These are phyloP conservation scores for Earliella scabrosa DNA, from an alignment of 1,284 basidiomycete species.

Conservation along the genomic window DNA sequence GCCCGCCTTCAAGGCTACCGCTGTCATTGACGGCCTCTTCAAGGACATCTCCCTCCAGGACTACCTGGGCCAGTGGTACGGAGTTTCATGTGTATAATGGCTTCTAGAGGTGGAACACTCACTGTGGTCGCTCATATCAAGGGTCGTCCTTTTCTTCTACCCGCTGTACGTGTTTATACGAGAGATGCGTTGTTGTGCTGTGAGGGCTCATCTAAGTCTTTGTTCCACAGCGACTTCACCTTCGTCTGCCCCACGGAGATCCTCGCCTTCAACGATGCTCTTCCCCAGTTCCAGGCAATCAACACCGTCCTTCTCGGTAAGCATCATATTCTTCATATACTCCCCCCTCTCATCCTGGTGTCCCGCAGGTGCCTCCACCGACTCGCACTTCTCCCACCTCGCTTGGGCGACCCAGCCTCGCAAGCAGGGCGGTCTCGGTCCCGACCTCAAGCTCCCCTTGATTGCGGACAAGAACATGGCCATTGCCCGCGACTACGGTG, in stretches of 20 bases:
- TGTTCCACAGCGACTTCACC: slow-evolving; percentile 65
- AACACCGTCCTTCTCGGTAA: slow-evolving; percentile 79
- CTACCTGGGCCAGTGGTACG: slow-evolving; percentile 83
- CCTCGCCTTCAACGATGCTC: slow-evolving; percentile 88
- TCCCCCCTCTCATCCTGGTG: background rate
- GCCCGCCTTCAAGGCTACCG: slow-evolving; percentile 75
- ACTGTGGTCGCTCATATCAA: too few relatives aligned
- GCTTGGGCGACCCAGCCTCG: slow-evolving; percentile 84
- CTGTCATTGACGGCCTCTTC: slow-evolving; percentile 79
- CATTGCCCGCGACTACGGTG: slow-evolving; percentile 80
- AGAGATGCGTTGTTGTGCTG: background rate
- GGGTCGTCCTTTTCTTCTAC: slow-evolving; percentile 56
- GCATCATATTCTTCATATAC: slow-evolving; percentile 18
- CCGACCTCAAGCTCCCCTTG: slow-evolving; percentile 81
- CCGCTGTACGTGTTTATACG: slow-evolving; percentile 59
- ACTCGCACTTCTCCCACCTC: slow-evolving; percentile 88
- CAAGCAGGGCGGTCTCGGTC: slow-evolving; percentile 86
- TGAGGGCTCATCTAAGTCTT: background rate
- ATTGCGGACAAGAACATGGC: slow-evolving; percentile 73
- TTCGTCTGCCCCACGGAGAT: slow-evolving; percentile 95
- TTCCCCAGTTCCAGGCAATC: slow-evolving; percentile 73
- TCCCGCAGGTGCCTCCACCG: slow-evolving; percentile 72
- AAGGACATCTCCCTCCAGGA: slow-evolving; percentile 74
- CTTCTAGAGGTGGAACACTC: too few relatives aligned
- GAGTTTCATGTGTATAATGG: too few relatives aligned